Evolutionary conservation across 495 filamentous ascomycete genomes (phyloP), one percentile per base, ranked within the genome.

Genomic region (Lindgomyces ingoldianus): DNA sequence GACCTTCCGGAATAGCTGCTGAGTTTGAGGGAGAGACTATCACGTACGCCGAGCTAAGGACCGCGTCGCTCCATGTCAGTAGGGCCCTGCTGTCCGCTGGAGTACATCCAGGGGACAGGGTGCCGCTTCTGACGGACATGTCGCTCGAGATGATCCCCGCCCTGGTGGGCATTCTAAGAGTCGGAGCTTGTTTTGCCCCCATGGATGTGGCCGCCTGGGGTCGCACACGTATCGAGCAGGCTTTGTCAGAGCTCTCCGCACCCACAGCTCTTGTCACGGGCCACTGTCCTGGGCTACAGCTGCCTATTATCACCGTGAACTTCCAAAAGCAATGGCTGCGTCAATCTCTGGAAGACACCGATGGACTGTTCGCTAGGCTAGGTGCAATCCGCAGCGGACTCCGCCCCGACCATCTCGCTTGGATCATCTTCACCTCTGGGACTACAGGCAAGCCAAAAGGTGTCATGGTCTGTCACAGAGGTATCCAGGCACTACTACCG

Each of bases 381-480:
- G 21, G 44, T n/a, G 21, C 44, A 24, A n/a, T n/a, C 14, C 14
- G 21, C 14, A 47, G 14, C 16, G 44, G 44, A n/a, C 14, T 47
- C 21, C 44, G 53, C 26, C 19, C 19, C 21, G 60, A 63, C 19
- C 36, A 63, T 49, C 39, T 41, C 14, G 50, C 36, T 8, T 66
- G 39, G 14, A 61, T 62, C 12, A 61, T 66, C 27, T 66, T 55
- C 27, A 66, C 63, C 21, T 66, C 63, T 30, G 63, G 63, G 11
- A 66, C 49, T 27, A 56, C 60, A 12, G 57, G 57, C 39, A 66
- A 30, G 14, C 63, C 63, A 4, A 66, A 66, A 55, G 63, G 63
- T 19, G 63, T 66, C 46, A 22, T 52, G 21, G 33, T 60, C 1
- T 61, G n/a, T 46, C 59, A 19, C 19, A 48, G 27, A 33, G 60